Percentiles rank a stretch among this genome's conserved stretches.
Evolutionary conservation across 164 flowering plant genomes (phyloP).

Genomic region (Hamamelis virginiana): DNA sequence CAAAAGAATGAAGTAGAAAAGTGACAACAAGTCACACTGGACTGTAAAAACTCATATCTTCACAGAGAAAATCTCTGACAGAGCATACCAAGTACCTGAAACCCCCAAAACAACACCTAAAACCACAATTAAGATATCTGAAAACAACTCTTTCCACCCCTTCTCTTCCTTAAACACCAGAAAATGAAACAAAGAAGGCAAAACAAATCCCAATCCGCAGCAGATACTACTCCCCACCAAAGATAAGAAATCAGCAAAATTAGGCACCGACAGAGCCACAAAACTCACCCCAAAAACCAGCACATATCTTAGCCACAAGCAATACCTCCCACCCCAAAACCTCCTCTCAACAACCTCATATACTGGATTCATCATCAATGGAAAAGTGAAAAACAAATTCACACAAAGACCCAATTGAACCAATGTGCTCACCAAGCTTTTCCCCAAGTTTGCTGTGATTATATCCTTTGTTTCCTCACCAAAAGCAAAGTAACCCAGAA

Average conservation of each 20-base stretch:
- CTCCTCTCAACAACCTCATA: constrained; percentile 78
- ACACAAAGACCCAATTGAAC: constrained; percentile 75
- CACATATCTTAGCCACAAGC: constrained; percentile 69
- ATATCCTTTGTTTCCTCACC: constrained; percentile 74
- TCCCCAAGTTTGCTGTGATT: constrained; percentile 67
- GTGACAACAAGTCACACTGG: no score
- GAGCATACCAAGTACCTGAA: constrained; percentile 57
- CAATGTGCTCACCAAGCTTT: constrained; percentile 45
- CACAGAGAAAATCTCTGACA: constrained; percentile 42
- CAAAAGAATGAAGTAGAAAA: no score
- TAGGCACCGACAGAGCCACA: constrained; percentile 74
- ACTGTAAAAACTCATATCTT: constrained; percentile 36
- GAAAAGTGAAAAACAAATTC: constrained; percentile 75
- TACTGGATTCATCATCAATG: constrained; percentile 92
- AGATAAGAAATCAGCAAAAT: constrained; percentile 85
- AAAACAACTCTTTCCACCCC: constrained; percentile 23
- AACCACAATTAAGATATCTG: constrained; percentile 41
- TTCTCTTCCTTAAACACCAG: constrained; percentile 56
- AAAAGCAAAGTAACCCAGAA: constrained; percentile 77
- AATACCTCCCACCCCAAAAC: constrained; percentile 44
- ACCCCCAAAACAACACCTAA: constrained; percentile 50
- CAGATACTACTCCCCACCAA: constrained; percentile 81
- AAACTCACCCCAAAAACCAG: constrained; percentile 56
- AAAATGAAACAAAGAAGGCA: constrained; percentile 76
- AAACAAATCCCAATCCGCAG: constrained; percentile 62